These are phyloP conservation scores for Theileria orientalis DNA, from an alignment of 169 alveolate genomes.

Conservation along the genomic window DNA sequence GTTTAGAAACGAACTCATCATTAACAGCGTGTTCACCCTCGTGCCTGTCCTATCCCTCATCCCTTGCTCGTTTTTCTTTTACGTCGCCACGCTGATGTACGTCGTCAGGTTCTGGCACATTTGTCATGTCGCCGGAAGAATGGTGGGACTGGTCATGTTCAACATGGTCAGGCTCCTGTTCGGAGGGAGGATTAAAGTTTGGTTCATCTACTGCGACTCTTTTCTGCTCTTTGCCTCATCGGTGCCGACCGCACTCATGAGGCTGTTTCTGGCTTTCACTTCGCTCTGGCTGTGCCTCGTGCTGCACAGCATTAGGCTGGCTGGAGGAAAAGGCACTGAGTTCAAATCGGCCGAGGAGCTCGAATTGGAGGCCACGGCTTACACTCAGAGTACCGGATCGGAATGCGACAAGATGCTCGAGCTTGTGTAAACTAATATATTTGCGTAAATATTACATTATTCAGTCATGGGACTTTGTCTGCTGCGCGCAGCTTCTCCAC, in stretches of 20 bases:
- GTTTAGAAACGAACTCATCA: neutral
- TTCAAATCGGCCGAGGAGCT: conserved; percentile 34
- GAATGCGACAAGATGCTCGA: too few species aligned
- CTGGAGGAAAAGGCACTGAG: conserved; percentile 32
- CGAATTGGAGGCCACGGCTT: conserved; percentile 23
- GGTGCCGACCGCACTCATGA: neutral
- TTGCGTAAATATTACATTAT: too few species aligned
- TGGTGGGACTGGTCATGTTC: neutral
- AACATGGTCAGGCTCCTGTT: neutral
- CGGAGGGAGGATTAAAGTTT: too few species aligned
- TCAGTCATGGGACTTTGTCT: conserved; percentile 11
- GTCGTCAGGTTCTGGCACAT: conserved; percentile 17
- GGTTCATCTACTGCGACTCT: too few species aligned
- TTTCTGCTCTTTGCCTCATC: neutral
- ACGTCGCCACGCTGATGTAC: conserved; percentile 13
- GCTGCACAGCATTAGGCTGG: conserved; percentile 34
- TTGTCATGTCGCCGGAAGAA: conserved; percentile 4
- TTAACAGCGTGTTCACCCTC: conserved; percentile 7
- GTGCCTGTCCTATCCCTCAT: conserved; percentile 5
- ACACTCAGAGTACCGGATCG: too few species aligned
- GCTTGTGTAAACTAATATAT: too few species aligned
- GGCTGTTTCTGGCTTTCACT: neutral
- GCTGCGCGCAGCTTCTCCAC: conserved; percentile 37
- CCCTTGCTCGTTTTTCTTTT: conserved; percentile 24
- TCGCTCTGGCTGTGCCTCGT: conserved; percentile 41